Percentiles rank a stretch among this genome's conserved stretches.
phyloP scores from a whole-genome alignment of 1,284 basidiomycete species.

The Blastosporella zonata region DNA sequence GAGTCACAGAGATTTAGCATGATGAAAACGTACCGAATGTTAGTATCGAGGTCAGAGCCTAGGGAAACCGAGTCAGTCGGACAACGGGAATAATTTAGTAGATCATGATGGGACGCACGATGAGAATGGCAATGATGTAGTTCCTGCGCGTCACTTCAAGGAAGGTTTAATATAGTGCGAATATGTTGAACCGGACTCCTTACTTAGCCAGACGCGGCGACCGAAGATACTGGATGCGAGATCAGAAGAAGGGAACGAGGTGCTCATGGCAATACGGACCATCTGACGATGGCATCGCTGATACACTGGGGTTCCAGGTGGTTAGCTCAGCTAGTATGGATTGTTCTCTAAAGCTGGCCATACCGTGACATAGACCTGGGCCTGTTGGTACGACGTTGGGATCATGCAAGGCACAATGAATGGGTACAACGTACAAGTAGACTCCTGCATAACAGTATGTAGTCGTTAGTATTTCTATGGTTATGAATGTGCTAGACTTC shows the following conservation, averaged over 20 bases:
- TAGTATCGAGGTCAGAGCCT: slow-evolving; percentile 10
- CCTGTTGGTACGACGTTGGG: slow-evolving; percentile 5
- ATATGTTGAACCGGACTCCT: neutral
- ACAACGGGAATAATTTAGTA: neutral
- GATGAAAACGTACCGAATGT: slow-evolving; percentile 13
- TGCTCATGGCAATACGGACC: slow-evolving; percentile 9
- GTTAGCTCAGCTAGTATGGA: neutral
- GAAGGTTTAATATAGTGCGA: neutral
- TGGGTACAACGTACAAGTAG: slow-evolving; percentile 13
- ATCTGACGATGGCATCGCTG: slow-evolving; percentile 20
- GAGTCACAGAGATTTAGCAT: neutral
- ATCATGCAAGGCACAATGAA: neutral
- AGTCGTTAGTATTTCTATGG: neutral
- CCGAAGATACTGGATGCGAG: slow-evolving; percentile 15
- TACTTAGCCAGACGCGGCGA: slow-evolving; percentile 19
- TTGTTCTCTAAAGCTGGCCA: neutral
- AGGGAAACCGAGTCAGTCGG: neutral
- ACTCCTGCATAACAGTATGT: slow-evolving; percentile 10
- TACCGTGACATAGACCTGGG: slow-evolving; percentile 21
- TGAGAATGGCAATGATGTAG: slow-evolving; percentile 8
- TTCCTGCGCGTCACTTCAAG: slow-evolving; percentile 10
- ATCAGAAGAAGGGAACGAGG: neutral
- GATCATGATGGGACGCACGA: slow-evolving; percentile 4
- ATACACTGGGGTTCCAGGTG: slow-evolving; percentile 5
- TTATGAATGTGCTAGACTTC: neutral